Evolutionary conservation across 2,329 filamentous ascomycete species (phyloP).

Genomic region (Trichoderma citrinoviride): DNA sequence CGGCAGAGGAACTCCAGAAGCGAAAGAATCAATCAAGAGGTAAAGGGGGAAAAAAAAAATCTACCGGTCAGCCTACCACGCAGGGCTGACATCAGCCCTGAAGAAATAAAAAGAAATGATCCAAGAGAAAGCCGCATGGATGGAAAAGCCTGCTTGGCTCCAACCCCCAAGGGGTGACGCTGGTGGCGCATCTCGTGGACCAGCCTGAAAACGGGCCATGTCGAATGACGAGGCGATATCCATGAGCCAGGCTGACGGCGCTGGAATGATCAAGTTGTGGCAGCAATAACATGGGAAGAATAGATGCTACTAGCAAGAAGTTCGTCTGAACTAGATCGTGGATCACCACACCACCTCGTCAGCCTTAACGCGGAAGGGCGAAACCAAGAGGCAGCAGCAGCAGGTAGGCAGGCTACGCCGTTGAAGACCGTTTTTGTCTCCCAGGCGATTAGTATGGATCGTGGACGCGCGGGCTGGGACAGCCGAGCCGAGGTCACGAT

Average conservation of each 20-base stretch:
- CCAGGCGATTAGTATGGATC: neutral
- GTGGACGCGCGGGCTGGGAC: neutral
- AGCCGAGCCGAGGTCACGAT: constrained; percentile 15
- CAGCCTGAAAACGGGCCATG: neutral
- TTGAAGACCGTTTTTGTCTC: neutral
- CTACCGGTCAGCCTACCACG: constrained; percentile 5
- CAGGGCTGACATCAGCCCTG: constrained; percentile 19
- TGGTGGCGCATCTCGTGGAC: constrained; percentile 18
- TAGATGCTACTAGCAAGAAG: neutral
- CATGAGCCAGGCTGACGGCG: neutral
- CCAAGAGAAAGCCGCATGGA: neutral
- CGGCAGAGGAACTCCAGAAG: neutral
- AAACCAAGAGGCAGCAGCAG: neutral
- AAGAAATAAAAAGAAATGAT: neutral
- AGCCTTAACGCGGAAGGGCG: constrained; percentile 11
- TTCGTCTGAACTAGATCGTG: too few species aligned
- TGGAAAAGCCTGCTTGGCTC: neutral
- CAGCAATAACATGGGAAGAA: neutral
- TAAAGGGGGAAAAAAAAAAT: neutral
- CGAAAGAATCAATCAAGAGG: neutral
- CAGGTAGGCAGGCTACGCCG: neutral
- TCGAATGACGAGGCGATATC: neutral
- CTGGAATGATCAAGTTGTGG: neutral
- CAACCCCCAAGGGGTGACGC: constrained; percentile 5
- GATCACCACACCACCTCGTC: constrained; percentile 16